Percentiles rank a stretch among this genome's conserved stretches.
phyloP scores from a whole-genome alignment of 495 filamentous ascomycete genomes.

The Penicillium bovifimosum region DNA sequence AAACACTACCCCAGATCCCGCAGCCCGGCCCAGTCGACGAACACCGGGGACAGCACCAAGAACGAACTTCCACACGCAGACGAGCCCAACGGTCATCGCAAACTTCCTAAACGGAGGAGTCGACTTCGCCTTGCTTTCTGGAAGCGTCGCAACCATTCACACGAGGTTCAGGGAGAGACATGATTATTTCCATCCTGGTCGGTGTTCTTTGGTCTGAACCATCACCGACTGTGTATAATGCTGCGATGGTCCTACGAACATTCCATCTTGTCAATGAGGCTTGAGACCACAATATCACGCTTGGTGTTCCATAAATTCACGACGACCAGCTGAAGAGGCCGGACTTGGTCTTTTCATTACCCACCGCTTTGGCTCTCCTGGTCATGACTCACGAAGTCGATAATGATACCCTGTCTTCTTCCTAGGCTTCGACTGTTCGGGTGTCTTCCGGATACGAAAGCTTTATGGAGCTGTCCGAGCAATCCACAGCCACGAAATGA shows the following conservation, averaged over 20 bases:
- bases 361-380: constrained; percentile 1
- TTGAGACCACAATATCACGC: constrained; percentile 15
- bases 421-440: neutral
- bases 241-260: constrained; percentile 30
- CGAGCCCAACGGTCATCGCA: constrained; percentile 18
- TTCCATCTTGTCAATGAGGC: constrained; percentile 27
- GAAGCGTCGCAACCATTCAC: constrained; percentile 36
- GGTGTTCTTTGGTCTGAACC: neutral
- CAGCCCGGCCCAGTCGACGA: constrained; percentile 29
- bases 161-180: constrained; percentile 35
- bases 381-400: constrained; percentile 11
- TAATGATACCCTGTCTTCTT: constrained; percentile 2
- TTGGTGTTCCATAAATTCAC: constrained; percentile 32
- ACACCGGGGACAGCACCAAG: constrained; percentile 28
- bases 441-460: neutral
- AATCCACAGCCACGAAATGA: neutral
- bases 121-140: constrained; percentile 44
- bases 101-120: constrained; percentile 37
- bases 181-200: constrained; percentile 16
- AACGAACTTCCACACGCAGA: constrained; percentile 21
- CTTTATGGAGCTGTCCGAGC: neutral
- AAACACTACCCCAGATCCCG: constrained; percentile 26
- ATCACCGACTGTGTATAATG: constrained; percentile 19
- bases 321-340: constrained; percentile 5
- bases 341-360: neutral